A percentile compares a stretch with the other conserved stretches of the same genome.
Evolutionary conservation across 2,329 filamentous ascomycete species (phyloP).

Genomic region (Graphiopsis chlorocephala): DNA sequence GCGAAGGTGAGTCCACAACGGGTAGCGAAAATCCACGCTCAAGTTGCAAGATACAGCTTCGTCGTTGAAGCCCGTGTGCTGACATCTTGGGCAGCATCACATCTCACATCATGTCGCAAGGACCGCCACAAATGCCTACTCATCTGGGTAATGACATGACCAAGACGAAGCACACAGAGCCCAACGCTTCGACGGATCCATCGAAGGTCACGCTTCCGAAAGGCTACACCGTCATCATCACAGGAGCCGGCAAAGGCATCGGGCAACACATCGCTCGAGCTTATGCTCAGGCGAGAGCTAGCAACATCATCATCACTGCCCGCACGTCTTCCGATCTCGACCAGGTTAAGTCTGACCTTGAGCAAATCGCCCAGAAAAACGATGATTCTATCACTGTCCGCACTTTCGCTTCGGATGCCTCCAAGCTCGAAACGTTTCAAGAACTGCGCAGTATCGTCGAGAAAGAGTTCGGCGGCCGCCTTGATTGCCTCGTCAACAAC

Average conservation of each 20-base stretch:
- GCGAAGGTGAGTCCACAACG: background rate
- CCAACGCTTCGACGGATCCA: constrained; percentile 20
- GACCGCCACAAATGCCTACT: constrained; percentile 14
- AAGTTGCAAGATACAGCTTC: background rate
- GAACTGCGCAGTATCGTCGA: constrained; percentile 15
- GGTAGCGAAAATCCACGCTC: background rate
- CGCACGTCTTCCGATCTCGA: constrained; percentile 18
- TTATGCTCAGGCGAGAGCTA: constrained; percentile 20
- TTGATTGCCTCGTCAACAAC: constrained; percentile 17
- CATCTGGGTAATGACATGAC: constrained; percentile 19
- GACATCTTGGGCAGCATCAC: background rate
- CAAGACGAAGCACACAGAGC: constrained; percentile 16
- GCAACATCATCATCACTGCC: constrained; percentile 20
- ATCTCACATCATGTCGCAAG: constrained; percentile 3
- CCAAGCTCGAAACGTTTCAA: constrained; percentile 10
- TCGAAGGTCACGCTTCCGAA: constrained; percentile 17
- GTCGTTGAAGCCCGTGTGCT: background rate
- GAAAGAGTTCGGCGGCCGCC: constrained; percentile 11
- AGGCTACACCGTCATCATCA: constrained; percentile 20
- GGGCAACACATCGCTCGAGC: constrained; percentile 20
- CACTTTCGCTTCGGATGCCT: constrained; percentile 9
- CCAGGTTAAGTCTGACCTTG: background rate
- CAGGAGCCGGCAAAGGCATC: constrained; percentile 21
- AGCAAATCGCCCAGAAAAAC: background rate
- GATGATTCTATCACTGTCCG: background rate